Conservation (phyloP, 1,139 yeast genomes). For the Dujonia santamariae region DNA sequence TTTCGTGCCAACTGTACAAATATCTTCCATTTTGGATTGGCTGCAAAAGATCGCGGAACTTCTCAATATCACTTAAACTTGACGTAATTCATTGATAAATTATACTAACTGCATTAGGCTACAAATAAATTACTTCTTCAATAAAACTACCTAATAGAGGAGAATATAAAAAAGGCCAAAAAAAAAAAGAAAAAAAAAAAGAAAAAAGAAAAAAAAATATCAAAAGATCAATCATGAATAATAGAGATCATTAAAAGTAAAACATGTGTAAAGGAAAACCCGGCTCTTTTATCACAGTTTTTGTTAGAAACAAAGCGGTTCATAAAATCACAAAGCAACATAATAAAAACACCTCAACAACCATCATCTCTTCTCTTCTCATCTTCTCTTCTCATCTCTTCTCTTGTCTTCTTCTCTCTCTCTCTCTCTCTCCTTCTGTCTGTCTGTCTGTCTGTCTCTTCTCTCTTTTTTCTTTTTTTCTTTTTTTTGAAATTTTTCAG, state of each 20-base stretch:
- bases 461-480: neutral
- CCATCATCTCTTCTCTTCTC: conserved; percentile 5
- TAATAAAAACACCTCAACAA: conserved; percentile 5
- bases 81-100: too few relatives aligned
- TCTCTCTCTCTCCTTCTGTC: neutral
- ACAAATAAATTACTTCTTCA: too few relatives aligned
- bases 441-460: neutral
- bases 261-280: conserved; percentile 9
- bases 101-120: too few relatives aligned
- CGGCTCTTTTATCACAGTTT: conserved; percentile 8
- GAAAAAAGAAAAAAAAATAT: too few relatives aligned
- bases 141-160: too few relatives aligned
- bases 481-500: too few relatives aligned
- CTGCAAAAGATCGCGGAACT: too few relatives aligned
- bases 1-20: too few relatives aligned
- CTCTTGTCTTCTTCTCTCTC: neutral
- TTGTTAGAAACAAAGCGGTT: too few relatives aligned
- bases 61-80: too few relatives aligned
- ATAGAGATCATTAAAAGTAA: conserved; percentile 10
- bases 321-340: conserved; percentile 6
- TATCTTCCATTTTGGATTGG: too few relatives aligned
- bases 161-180: conserved; percentile 5
- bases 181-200: too few relatives aligned
- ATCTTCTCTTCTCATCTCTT: neutral
- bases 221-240: conserved; percentile 8